phyloP scores from a whole-genome alignment of 345 rosid genomes.

The Raphanus sativus region DNA sequence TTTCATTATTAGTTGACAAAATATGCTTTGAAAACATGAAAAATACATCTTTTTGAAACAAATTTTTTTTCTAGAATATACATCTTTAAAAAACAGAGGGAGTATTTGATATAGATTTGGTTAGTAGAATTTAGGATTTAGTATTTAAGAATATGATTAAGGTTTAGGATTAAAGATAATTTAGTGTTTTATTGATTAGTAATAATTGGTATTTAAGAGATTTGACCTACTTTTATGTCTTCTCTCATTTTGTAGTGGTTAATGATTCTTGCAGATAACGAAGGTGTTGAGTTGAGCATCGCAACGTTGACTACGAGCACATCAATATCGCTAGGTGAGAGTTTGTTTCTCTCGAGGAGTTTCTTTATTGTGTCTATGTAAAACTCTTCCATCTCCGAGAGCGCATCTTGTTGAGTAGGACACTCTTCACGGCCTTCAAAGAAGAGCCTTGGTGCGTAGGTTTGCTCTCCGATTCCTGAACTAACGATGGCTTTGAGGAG shows the following conservation, averaged over 20 bases:
- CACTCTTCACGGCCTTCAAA: conserved; percentile 51
- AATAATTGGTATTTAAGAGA: not conserved
- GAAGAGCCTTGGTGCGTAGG: conserved; percentile 57
- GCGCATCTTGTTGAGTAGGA: conserved; percentile 43
- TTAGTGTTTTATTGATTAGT: not conserved
- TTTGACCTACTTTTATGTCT: conserved; percentile 42
- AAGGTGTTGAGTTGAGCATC: conserved; percentile 55
- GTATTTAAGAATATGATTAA: not conserved
- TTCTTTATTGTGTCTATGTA: conserved; percentile 48
- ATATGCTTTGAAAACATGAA: too few species aligned
- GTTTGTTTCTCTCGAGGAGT: conserved; percentile 48
- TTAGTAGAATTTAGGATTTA: too few species aligned
- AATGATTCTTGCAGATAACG: conserved; percentile 57
- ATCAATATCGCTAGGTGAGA: conserved; percentile 56
- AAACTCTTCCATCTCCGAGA: conserved; percentile 57
- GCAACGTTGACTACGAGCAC: conserved; percentile 68
- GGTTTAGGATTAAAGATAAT: not conserved
- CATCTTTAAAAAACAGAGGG: too few species aligned
- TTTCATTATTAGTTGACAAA: too few species aligned
- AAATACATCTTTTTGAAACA: too few species aligned
- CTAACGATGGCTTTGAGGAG: conserved; percentile 55
- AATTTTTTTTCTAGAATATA: too few species aligned
- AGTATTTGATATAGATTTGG: too few species aligned
- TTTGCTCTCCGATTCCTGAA: conserved; percentile 74
- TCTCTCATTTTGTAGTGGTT: conserved; percentile 70